Base-by-base conservation (phyloP, 139 green algal genomes). In the Pedinophyceae sp. region DNA sequence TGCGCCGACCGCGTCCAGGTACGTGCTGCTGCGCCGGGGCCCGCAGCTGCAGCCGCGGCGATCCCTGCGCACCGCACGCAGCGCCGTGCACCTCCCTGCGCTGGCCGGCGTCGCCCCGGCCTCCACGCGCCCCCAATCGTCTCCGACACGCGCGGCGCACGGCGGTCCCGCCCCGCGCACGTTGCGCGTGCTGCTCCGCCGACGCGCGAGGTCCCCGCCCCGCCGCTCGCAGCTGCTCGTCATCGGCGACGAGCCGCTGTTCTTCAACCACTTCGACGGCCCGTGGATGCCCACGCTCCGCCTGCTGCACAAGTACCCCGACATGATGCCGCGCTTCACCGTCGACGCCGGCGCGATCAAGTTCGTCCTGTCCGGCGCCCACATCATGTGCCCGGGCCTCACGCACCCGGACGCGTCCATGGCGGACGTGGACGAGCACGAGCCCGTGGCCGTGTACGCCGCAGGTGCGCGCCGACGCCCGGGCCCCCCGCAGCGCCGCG, bases 321-420 rank as follows among this genome's bases (percentile, higher is more conserved):
- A 84, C 26, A 85, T 90, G 60, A 93, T 93, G 84, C 67, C 64
- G 3, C 76, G 76, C 52, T 61, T 97, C 40, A 64, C 89, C n/a
- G 79, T 78, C 2, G 91, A 97, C 64, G 69, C 71, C 30, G 91
- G 91, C 1, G 90, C 90, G 30, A 98, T 98, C 60, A 97, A 96
- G 73, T 98, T 97, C 72, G 90, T 98, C 38, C 70, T 98, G 38
- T 84, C 76, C 4, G 91, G 91, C 2, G 88, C 91, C 17, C 90
- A 98, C 73, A 97, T 98, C 66, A 98, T 98, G 91, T 97, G 88
- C 63, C 91, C 88, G 3, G 91, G 91, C 1, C 79, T 98, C 13
- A 98, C 90, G 4, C 89, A 78, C 10, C 70, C 83, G 4, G 91
- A 86, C 1, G 91, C 87, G 22, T 87, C 73, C 4, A 89, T 98